phyloP scores from a whole-genome alignment of 164 flowering plant species.

The Vitis labrusca region DNA sequence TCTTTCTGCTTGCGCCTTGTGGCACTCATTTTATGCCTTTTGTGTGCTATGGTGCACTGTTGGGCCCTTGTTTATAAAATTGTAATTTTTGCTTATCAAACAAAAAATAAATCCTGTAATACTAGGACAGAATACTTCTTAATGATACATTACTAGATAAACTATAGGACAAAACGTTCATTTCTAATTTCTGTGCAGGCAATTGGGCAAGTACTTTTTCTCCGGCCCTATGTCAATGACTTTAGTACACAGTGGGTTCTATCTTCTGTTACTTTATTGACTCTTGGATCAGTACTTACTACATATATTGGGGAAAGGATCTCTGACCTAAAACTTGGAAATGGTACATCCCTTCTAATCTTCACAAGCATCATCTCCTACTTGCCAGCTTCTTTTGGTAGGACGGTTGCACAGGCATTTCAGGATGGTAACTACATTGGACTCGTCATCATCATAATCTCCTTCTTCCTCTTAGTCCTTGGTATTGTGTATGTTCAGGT shows the following conservation, averaged over 20 bases:
- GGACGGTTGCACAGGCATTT: conserved; percentile 80
- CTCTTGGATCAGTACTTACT: conserved; percentile 91
- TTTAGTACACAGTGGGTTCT: conserved; percentile 89
- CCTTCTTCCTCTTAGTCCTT: conserved; percentile 82
- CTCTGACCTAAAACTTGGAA: conserved; percentile 95
- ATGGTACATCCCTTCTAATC: conserved; percentile 95
- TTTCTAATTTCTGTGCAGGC: conserved; percentile 48
- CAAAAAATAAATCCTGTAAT: no score
- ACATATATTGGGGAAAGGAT: conserved; percentile 93
- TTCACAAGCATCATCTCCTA: conserved; percentile 97
- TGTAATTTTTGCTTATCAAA: no score
- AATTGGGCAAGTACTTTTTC: conserved; percentile 90
- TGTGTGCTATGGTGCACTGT: no score
- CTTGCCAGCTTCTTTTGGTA: conserved; percentile 97
- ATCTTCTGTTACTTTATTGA: conserved; percentile 75
- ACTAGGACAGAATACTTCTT: neutral
- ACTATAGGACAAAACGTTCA: neutral
- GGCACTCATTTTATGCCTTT: no score
- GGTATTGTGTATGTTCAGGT: conserved; percentile 99
- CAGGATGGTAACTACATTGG: conserved; percentile 94
- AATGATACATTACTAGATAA: neutral
- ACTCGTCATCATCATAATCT: conserved; percentile 57
- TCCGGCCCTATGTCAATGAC: conserved; percentile 95
- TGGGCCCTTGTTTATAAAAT: no score
- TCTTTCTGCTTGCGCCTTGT: no score